phyloP scores from a whole-genome alignment of 306 rosid species.

The Cucurbita ficifolia region DNA sequence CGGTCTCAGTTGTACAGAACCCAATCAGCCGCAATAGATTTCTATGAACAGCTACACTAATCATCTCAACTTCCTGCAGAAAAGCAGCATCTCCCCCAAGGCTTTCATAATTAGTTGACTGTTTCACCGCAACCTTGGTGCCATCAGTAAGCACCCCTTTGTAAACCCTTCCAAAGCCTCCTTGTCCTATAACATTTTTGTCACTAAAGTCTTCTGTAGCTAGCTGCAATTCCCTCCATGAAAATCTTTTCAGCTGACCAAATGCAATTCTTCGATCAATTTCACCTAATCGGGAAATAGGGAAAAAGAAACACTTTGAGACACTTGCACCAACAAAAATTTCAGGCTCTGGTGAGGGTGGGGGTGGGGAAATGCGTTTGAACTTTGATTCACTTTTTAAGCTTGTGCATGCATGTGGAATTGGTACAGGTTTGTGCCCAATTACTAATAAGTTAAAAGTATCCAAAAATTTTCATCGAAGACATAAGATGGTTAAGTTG shows the following conservation, averaged over 20 bases:
- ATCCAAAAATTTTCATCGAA: background rate
- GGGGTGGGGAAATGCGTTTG: background rate
- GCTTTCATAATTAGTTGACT: constrained; percentile 75
- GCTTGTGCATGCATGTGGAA: background rate
- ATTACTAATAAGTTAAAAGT: background rate
- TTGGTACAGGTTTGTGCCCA: background rate
- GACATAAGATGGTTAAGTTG: background rate
- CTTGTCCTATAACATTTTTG: constrained; percentile 85
- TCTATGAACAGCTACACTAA: constrained; percentile 88
- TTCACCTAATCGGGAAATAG: constrained; percentile 47
- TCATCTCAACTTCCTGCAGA: constrained; percentile 97
- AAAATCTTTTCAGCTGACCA: constrained; percentile 78
- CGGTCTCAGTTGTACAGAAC: constrained; percentile 82
- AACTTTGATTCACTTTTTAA: background rate
- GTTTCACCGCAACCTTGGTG: constrained; percentile 86
- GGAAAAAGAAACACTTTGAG: background rate
- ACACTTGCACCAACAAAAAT: background rate
- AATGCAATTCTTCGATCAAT: constrained; percentile 88
- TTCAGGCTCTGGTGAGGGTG: background rate
- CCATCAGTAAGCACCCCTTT: constrained; percentile 80
- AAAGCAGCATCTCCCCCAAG: constrained; percentile 96
- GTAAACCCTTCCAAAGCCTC: constrained; percentile 97
- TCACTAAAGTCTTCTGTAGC: constrained; percentile 85
- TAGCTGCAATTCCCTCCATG: constrained; percentile 83
- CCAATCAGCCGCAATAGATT: constrained; percentile 81